These are phyloP conservation scores for Metschnikowia lachancei DNA, from an alignment of 805 yeast genomes.

Conservation along the genomic window DNA sequence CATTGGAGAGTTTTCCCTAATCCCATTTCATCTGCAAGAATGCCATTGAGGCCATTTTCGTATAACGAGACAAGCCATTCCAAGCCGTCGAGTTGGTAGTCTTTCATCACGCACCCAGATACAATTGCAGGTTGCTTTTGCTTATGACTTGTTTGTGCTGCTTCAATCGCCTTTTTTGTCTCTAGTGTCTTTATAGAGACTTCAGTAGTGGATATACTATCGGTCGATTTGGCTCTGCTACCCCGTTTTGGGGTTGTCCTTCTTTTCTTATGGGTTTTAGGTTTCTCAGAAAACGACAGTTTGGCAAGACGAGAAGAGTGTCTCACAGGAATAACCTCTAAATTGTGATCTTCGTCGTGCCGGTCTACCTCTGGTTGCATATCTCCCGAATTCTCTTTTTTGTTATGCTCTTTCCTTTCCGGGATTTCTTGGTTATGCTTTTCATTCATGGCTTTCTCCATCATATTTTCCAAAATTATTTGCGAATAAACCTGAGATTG, in stretches of 20 bases:
- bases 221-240: background rate
- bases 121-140: constrained; percentile 35
- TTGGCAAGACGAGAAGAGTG: background rate
- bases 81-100: constrained; percentile 84
- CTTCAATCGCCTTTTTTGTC: constrained; percentile 26
- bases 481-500: constrained; percentile 85
- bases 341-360: background rate
- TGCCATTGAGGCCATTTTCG: constrained; percentile 93
- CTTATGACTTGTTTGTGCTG: constrained; percentile 23
- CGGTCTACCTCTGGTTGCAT: background rate
- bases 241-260: background rate
- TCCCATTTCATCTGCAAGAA: constrained; percentile 97
- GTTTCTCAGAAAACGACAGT: background rate
- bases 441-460: constrained; percentile 44
- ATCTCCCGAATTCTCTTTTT: too few relatives aligned
- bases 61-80: constrained; percentile 87
- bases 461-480: constrained; percentile 76
- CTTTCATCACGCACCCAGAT: constrained; percentile 59
- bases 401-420: too few relatives aligned
- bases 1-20: constrained; percentile 91
- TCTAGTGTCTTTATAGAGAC: constrained; percentile 20
- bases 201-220: constrained; percentile 5
- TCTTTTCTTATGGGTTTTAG: background rate
- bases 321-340: constrained; percentile 4
- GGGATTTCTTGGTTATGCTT: constrained; percentile 6